These are phyloP conservation scores for Carpinus viminea DNA, from an alignment of 306 rosid species.

Conservation along the genomic window DNA sequence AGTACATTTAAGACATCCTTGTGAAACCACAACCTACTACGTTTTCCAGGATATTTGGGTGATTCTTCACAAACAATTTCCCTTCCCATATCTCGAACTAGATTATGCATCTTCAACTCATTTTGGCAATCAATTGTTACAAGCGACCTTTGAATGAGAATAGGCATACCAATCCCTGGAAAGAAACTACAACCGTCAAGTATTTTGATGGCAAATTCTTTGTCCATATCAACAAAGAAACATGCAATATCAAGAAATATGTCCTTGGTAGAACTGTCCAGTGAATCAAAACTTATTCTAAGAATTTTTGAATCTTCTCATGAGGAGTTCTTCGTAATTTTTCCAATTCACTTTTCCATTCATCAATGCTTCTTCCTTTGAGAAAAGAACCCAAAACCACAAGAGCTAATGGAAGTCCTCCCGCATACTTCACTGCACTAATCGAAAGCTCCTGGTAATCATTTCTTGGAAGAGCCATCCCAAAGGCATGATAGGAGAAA, in stretches of 20 bases:
- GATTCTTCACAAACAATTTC: constrained; percentile 28
- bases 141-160: constrained; percentile 36
- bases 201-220: constrained; percentile 6
- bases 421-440: constrained; percentile 16
- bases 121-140: constrained; percentile 3
- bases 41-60: constrained; percentile 2
- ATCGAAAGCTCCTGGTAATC: constrained; percentile 9
- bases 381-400: constrained; percentile 42
- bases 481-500: constrained; percentile 38
- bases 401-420: constrained; percentile 48
- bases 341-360: constrained; percentile 31
- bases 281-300: constrained; percentile 30
- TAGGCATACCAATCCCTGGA: constrained; percentile 29
- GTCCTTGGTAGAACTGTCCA: constrained; percentile 13
- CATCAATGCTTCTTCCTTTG: constrained; percentile 1
- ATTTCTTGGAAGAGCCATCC: not conserved
- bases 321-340: constrained; percentile 31
- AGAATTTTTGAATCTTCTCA: constrained; percentile 29
- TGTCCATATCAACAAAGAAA: constrained; percentile 37
- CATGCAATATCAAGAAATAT: constrained; percentile 46
- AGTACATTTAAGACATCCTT: not conserved
- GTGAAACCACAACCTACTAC: constrained; percentile 20
- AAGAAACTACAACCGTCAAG: constrained; percentile 32
- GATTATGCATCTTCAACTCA: constrained; percentile 26
- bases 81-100: constrained; percentile 46